Evolutionary conservation across 257 asterid species (phyloP), one percentile per base, ranked within the genome.

Genomic region (Thymus mandschuricus): DNA sequence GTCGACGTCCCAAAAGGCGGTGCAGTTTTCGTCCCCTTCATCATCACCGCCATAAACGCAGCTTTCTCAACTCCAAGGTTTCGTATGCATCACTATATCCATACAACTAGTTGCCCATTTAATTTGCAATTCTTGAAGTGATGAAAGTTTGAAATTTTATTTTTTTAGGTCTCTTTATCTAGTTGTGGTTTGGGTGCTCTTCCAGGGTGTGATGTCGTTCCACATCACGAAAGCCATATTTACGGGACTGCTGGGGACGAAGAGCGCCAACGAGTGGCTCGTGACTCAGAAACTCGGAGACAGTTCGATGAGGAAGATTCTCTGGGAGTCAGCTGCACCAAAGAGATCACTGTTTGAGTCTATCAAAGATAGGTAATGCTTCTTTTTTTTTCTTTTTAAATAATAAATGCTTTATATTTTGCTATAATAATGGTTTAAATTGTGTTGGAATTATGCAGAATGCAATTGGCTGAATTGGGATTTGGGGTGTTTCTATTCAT

Each of bases 231-330:
- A 85, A 62, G 96, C 87, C 8, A 68, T 86, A 33, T 49, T 89
- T 60, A 71, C 76, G 28, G 96, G 96, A 4, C 65, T 89, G 72
- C 48, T 85, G 51, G 91, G 85, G 58, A 75, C 76, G 4, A 81
- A 81, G 64, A 67, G 87, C 44, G 88, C 80, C 27, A 84, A 84
- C 8, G 94, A 89, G 64, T 89, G 96, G 96, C 78, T 84, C 8
- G 94, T 89, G 64, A 89, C 96, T 4, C 87, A 82, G 70, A 89
- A 89, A 79, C 74, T 78, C 1, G 96, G 94, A 48, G 90, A 87
- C 64, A 78, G 81, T 12, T 54, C 72, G 44, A 82, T 70, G 71
- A 66, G 66, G 21, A 89, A 82, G 73, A 29, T 79, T 13, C 71
- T 59, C 8, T 7, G 43, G 29, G 81, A 76, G 67, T 63, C 70